These are phyloP conservation scores for Osmanthus fragrans DNA, from an alignment of 257 asterid genomes.

Conservation along the genomic window DNA sequence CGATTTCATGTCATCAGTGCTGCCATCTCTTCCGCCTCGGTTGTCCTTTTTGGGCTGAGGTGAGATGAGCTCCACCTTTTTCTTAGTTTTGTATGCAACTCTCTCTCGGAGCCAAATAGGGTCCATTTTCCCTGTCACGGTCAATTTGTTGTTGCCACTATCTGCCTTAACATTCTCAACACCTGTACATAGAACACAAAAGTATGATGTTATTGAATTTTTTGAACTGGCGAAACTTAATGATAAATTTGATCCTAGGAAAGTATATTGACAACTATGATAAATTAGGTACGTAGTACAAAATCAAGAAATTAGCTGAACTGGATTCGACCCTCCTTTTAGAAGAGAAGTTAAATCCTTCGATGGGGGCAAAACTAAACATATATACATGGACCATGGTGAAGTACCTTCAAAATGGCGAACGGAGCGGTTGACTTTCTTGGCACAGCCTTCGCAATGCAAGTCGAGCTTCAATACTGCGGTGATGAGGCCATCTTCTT, in stretches of 20 bases:
- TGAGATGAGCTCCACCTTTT: slow-evolving; percentile 29
- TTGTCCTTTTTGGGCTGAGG: slow-evolving; percentile 26
- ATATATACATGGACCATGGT: too few species aligned
- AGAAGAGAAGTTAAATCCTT: too few species aligned
- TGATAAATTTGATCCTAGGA: too few species aligned
- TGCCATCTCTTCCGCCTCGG: background rate
- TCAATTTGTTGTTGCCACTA: slow-evolving; percentile 21
- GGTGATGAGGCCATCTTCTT: slow-evolving; percentile 25
- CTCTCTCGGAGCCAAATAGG: slow-evolving; percentile 29
- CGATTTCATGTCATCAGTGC: slow-evolving; percentile 37
- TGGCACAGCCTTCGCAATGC: slow-evolving; percentile 60
- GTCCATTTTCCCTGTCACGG: slow-evolving; percentile 29
- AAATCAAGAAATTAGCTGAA: too few species aligned
- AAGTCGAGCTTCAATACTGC: slow-evolving; percentile 44
- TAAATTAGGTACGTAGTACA: too few species aligned
- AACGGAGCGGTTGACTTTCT: slow-evolving; percentile 48
- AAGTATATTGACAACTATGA: too few species aligned
- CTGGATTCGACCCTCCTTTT: too few species aligned
- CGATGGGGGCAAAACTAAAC: too few species aligned
- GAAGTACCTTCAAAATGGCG: slow-evolving; percentile 36
- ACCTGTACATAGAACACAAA: slow-evolving; percentile 8
- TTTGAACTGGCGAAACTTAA: too few species aligned
- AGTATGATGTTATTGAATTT: too few species aligned
- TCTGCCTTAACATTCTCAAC: slow-evolving; percentile 32
- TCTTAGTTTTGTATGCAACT: slow-evolving; percentile 31